Conservation (phyloP, 2,329 filamentous ascomycete species). For the Raffaelea ambrosiae region DNA sequence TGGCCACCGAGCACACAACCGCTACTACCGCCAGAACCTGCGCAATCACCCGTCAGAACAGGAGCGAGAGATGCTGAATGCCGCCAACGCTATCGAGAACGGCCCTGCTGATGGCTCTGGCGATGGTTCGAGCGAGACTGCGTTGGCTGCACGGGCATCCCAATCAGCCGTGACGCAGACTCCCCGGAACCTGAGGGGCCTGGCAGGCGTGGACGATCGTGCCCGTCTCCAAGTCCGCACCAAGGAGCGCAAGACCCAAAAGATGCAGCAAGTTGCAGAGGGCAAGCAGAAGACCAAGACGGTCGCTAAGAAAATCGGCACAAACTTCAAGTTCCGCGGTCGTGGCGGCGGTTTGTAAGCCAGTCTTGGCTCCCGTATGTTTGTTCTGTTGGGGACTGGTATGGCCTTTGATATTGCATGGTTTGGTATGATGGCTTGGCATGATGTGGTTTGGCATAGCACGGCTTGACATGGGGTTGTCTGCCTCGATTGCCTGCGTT, state of each 20-base stretch:
- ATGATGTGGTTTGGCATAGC: no score
- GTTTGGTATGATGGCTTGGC: no score
- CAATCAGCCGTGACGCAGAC: neutral
- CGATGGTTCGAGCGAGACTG: neutral
- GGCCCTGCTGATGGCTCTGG: neutral
- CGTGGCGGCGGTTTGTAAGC: no score
- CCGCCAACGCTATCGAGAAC: constrained; percentile 1
- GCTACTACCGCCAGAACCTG: constrained; percentile 90
- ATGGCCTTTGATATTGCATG: no score
- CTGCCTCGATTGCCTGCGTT: no score
- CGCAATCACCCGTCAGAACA: constrained; percentile 71
- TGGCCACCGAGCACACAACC: constrained; percentile 78
- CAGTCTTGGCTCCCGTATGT: no score
- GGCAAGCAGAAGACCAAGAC: neutral
- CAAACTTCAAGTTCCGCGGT: neutral
- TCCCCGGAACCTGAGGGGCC: neutral
- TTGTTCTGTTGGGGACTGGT: no score
- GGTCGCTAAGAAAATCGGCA: neutral
- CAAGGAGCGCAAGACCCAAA: neutral
- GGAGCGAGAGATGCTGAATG: constrained; percentile 34
- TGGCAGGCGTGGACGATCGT: neutral
- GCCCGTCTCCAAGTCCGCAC: neutral
- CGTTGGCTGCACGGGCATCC: neutral
- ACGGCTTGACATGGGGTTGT: no score
- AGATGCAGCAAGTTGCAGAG: neutral